Percentiles rank a stretch among this genome's conserved stretches.
phyloP scores from a whole-genome alignment of 2,329 filamentous ascomycete genomes.

The Rhytidhysteron rufulum region DNA sequence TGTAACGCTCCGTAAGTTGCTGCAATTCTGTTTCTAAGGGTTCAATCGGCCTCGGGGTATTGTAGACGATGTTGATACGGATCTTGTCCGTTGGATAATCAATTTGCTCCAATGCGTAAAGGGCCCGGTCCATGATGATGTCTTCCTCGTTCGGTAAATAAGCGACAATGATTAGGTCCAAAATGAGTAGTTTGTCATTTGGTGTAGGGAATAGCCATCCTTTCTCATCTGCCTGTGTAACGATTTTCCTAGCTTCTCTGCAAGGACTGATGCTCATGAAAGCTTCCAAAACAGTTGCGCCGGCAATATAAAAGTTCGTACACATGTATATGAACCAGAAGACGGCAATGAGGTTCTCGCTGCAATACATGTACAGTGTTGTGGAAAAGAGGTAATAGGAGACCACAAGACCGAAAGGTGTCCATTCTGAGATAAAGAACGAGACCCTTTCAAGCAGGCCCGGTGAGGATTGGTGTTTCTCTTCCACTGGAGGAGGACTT shows the following conservation, averaged over 20 bases:
- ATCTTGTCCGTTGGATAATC: slow-evolving; percentile 45
- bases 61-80: slow-evolving; percentile 48
- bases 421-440: slow-evolving; percentile 37
- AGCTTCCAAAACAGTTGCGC: slow-evolving; percentile 39
- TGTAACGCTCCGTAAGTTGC: slow-evolving; percentile 33
- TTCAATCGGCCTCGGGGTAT: slow-evolving; percentile 46
- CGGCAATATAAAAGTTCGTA: slow-evolving; percentile 45
- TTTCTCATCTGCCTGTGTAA: slow-evolving; percentile 35
- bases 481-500: slow-evolving; percentile 7
- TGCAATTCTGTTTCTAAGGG: slow-evolving; percentile 43
- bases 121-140: slow-evolving; percentile 46
- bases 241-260: slow-evolving; percentile 33
- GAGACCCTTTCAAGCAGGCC: slow-evolving; percentile 14
- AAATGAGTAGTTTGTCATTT: slow-evolving; percentile 37
- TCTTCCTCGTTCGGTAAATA: slow-evolving; percentile 51
- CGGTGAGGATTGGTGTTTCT: slow-evolving; percentile 5
- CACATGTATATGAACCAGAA: slow-evolving; percentile 46
- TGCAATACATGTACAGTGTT: slow-evolving; percentile 40
- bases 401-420: slow-evolving; percentile 38
- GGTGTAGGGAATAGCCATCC: slow-evolving; percentile 41
- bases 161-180: slow-evolving; percentile 48
- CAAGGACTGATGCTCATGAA: slow-evolving; percentile 37
- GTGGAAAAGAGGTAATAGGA: slow-evolving; percentile 42
- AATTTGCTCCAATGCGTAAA: slow-evolving; percentile 46
- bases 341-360: slow-evolving; percentile 31